Conservation (phyloP, 345 rosid genomes). For the Linum tenue region DNA sequence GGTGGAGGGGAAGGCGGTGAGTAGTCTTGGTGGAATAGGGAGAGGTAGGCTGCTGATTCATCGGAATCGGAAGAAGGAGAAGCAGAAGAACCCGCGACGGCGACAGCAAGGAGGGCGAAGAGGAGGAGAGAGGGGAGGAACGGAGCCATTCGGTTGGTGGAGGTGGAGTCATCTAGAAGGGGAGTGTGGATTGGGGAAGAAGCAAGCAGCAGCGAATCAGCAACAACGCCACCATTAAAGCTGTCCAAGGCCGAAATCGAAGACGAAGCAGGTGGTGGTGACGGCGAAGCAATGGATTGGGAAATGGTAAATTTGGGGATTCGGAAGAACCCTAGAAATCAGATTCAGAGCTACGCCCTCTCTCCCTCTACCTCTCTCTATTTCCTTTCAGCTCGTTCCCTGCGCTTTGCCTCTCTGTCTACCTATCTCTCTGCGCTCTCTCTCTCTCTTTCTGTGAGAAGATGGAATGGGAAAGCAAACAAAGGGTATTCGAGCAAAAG, state of each 20-base stretch:
- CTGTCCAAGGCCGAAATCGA: not conserved
- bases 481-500: not conserved
- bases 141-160: not conserved
- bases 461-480: not conserved
- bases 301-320: not conserved
- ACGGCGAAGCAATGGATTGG: not conserved
- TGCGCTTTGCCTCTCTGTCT: not conserved
- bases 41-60: constrained; percentile 31
- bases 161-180: not conserved
- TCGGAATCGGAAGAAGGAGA: not conserved
- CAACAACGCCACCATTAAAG: not conserved
- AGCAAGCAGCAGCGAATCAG: not conserved
- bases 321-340: not conserved
- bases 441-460: not conserved
- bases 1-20: constrained; percentile 98
- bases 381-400: not conserved
- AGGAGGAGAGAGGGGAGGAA: not conserved
- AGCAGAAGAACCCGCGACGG: not conserved
- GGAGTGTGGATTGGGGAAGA: not conserved
- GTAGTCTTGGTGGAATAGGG: constrained; percentile 76
- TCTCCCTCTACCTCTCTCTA: not conserved
- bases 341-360: not conserved
- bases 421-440: not conserved
- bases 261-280: not conserved
- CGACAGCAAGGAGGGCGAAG: not conserved